A percentile compares a stretch with the other conserved stretches of the same genome.
phyloP scores from a whole-genome alignment of 2,329 filamentous ascomycete species.

The Bisporella sp. region DNA sequence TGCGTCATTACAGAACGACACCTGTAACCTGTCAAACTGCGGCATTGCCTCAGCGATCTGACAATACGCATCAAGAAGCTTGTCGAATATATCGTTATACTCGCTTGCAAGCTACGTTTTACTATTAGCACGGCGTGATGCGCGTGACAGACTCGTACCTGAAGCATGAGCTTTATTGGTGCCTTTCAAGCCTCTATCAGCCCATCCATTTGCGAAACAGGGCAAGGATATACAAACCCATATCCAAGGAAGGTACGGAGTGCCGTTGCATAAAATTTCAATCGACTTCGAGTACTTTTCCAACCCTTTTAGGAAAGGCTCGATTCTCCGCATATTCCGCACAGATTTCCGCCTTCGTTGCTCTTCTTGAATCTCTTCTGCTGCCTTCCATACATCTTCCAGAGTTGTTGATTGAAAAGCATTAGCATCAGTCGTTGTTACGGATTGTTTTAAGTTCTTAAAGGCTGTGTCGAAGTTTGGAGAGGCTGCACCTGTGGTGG shows the following conservation, averaged over 20 bases:
- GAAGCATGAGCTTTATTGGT: constrained; percentile 8
- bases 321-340: constrained; percentile 36
- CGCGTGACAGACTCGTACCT: neutral
- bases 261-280: constrained; percentile 39
- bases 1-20: too few species aligned
- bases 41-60: too few species aligned
- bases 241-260: constrained; percentile 37
- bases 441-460: neutral
- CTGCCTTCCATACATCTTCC: constrained; percentile 30
- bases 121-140: too few species aligned
- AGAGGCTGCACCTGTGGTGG: too few species aligned
- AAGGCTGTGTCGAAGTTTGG: neutral
- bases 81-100: too few species aligned
- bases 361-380: constrained; percentile 31
- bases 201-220: neutral
- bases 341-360: constrained; percentile 32
- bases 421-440: neutral
- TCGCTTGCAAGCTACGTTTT: too few species aligned
- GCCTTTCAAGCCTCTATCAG: constrained; percentile 2
- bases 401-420: constrained; percentile 23
- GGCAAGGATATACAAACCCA: constrained; percentile 25
- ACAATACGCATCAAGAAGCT: too few species aligned
- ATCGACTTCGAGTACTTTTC: constrained; percentile 35
- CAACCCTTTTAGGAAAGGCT: constrained; percentile 34
- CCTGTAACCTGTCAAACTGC: too few species aligned